Evolutionary conservation across 495 filamentous ascomycete genomes (phyloP), one percentile per base, ranked within the genome.

Genomic region (Hamigera avellanea): DNA sequence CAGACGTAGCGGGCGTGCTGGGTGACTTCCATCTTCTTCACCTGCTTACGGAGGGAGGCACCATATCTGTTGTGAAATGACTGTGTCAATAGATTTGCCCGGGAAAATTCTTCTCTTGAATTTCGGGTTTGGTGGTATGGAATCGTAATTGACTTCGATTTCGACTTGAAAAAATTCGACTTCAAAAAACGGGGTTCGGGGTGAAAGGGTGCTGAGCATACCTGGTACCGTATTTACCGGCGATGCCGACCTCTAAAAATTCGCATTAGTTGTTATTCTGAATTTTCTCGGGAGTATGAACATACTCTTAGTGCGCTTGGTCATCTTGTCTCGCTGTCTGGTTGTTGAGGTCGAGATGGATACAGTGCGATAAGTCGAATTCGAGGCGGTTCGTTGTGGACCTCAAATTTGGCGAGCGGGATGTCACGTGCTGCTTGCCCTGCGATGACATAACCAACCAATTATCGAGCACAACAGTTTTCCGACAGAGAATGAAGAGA

Each of bases 11-110:
- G 75, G 65, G 86, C 85, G 76, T 95, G 89, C 66, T 96, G 89
- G 38, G 82, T 79, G 57, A 94, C 80, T 81, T 98, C 91, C 83
- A 95, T 94, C 80, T 95, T 95, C 84, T 98, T 98, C 61, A 96
- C 85, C 66, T 95, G 91, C 76, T 96, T 98, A 73, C 91, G 86
- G 68, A 98, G 84, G 56, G 91, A 98, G 63, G 91, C 91, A 81
- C 91, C 91, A 69, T 98, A 98, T 80, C 91, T 80, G 43, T 55
- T 33, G 34, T 40, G 25, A 35, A 31, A 40, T 33, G 6, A 17
- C n/a, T 28, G 43, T 47, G 50, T 61, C 49, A 62, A 57, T 53
- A 51, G 44, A 38, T 36, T 44, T 14, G 32, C 19, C 7, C 7
- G 5, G 8, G 9, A 16, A 13, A 21, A 39, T 19, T 15, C n/a